phyloP scores from a whole-genome alignment of 176 grass and related monocot genomes.

The Hyparrhenia diplandra region DNA sequence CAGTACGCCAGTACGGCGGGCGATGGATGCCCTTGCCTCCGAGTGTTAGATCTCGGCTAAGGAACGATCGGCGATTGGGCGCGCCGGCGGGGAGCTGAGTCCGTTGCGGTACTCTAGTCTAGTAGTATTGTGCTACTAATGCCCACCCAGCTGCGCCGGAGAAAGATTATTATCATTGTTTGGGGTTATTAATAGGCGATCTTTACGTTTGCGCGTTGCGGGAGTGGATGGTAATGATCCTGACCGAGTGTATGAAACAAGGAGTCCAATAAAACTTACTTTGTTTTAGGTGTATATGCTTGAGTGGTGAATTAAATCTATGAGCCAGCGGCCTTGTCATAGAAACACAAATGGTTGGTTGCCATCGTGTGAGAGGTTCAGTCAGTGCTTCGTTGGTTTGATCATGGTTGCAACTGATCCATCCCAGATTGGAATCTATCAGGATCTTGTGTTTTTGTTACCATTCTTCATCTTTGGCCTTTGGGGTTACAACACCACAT shows the following conservation, averaged over 20 bases:
- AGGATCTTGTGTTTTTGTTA: background rate
- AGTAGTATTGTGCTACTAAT: background rate
- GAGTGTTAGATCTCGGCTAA: background rate
- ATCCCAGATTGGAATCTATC: background rate
- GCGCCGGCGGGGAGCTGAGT: background rate
- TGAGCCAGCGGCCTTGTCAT: background rate
- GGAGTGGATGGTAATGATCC: background rate
- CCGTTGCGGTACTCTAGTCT: background rate
- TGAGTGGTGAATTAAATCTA: background rate
- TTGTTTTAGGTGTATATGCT: background rate
- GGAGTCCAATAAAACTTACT: no score
- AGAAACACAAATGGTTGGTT: background rate
- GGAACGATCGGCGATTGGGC: background rate
- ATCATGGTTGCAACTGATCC: no score
- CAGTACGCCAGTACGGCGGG: background rate
- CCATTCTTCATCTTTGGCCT: background rate
- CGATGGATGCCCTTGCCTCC: background rate
- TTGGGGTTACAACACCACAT: background rate
- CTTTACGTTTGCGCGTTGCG: background rate
- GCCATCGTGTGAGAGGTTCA: background rate
- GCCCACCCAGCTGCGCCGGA: background rate
- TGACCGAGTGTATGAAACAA: background rate
- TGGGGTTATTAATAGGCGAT: background rate
- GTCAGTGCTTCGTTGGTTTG: background rate
- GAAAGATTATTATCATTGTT: background rate